Base-by-base conservation (phyloP, 1,284 basidiomycete genomes). In the Papiliotrema flavescens region DNA sequence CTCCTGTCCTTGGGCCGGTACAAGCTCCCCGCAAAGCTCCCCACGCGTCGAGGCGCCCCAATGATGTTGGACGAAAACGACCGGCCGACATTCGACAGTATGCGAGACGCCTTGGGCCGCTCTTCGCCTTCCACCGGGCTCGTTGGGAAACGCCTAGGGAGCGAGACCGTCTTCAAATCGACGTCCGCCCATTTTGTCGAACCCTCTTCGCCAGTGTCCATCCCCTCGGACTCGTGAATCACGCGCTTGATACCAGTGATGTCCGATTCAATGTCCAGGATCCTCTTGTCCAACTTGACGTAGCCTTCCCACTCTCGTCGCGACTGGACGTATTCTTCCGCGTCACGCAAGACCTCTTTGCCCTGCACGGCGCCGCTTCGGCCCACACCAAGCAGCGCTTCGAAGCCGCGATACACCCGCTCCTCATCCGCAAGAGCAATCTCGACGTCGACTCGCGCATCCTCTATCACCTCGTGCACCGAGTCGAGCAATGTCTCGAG, bases 391-490 rank as follows among this genome's bases (percentile, higher is more conserved):
- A 90, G 76, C 15, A 90, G 74, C 1, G 87, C 85, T 64, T 87
- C 84, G 60, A 86, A 90, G 1, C 89, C 89, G 8, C 81, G 80
- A 11, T 80, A 79, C 0, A 87, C 79, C 9, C 91, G 80, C 35
- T 83, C 82, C 62, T 90, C 89, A 70, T 93, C 90, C 1, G 88
- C 83, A 15, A 87, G 77, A 20, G 84, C 84, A 48, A 93, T 92
- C 76, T 93, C 90, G 19, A 92, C 78, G 67, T 92, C 90, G 2
- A 93, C 90, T 1, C 88, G 82, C 0, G 85, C 85, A 63, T 93
- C 90, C 71, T 92, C 90, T 20, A 85, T 84, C 60, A 84, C 89
- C 69, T 93, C 88, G 61, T 85, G 81, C 39, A 93, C 78, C 1
- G 87, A 81, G 45, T 85, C 81, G 3, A 89, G 77, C 1, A 85